phyloP scores from a whole-genome alignment of 2,329 filamentous ascomycete genomes.

The Colletotrichum sp. region DNA sequence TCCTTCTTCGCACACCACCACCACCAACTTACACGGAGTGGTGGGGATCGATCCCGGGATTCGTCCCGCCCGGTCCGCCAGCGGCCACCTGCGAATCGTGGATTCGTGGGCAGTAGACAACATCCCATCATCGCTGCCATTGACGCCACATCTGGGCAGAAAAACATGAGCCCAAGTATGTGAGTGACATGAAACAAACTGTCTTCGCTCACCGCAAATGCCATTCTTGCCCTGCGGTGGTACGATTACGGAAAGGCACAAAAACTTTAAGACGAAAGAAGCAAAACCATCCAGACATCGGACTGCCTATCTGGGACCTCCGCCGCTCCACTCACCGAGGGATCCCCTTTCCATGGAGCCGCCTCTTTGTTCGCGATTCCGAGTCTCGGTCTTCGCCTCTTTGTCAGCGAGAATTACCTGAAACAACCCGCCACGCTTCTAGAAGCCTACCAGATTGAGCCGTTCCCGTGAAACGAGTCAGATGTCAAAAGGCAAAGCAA shows the following conservation, averaged over 20 bases:
- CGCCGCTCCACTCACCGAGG: not conserved
- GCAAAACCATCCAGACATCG: not conserved
- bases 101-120: not conserved
- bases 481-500: not conserved
- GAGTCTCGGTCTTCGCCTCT: not conserved
- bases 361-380: not conserved
- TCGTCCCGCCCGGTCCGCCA: constrained; percentile 8
- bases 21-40: not conserved
- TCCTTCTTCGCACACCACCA: not conserved
- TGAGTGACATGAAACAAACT: constrained; percentile 15
- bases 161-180: not conserved
- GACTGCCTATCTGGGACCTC: not conserved
- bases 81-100: constrained; percentile 7
- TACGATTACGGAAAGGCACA: not conserved
- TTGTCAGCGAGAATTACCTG: not conserved
- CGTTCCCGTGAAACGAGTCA: constrained; percentile 6
- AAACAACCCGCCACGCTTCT: constrained; percentile 9
- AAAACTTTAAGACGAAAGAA: not conserved
- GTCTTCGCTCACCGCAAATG: not conserved
- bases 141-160: not conserved
- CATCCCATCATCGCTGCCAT: not conserved
- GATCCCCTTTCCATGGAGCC: not conserved
- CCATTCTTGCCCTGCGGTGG: not conserved
- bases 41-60: constrained; percentile 14
- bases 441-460: constrained; percentile 13